Evolutionary conservation across 176 grass and related monocot genomes (phyloP), one percentile per base, ranked within the genome.

Genomic region (Avena sativa): DNA sequence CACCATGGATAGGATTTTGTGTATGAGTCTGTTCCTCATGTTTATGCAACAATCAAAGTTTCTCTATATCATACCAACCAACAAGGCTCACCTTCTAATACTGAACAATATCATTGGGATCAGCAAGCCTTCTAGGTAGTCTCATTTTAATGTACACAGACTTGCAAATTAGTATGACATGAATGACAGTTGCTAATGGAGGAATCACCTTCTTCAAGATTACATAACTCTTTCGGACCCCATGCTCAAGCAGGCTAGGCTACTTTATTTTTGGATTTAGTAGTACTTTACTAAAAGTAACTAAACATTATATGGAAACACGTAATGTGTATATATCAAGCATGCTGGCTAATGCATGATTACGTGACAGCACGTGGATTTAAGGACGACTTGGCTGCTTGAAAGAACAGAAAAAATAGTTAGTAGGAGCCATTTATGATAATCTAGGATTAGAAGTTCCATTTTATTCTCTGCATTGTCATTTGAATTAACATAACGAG

Each of bases 21-120:
- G n/a, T 50, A 26, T 74, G n/a, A 50, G 21, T 8, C 12, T 26
- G 19, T 25, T 74, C 20, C 12, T 26, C 46, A 51, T 74, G 72
- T 28, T 75, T 75, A 52, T 75, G 21, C 21, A 75, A 75, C 23
- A 75, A 50, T 74, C 47, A 3, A 50, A 74, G n/a, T 74, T 74
- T 74, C 6, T 74, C 2, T 0, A 51, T 14, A 74, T 74, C n/a
- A 73, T 48, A 49, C 43, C 0, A 48, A 47, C 69, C n/a, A 72
- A 72, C 10, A 74, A 25, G n/a, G 44, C 71, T 66, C 63, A 32
- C 12, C 12, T 66, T 66, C 26, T 32, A 32, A 66, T 66, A 66
- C 15, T 32, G 32, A 66, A 32, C 23, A 5, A 5, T 66, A 32
- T 66, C 12, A 32, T 4, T 30, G 62, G 62, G 25, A 65, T 30